Evolutionary conservation across 78 protist species (phyloP).

Genomic region (slime mould (Dictyostelium discoideum)): DNA sequence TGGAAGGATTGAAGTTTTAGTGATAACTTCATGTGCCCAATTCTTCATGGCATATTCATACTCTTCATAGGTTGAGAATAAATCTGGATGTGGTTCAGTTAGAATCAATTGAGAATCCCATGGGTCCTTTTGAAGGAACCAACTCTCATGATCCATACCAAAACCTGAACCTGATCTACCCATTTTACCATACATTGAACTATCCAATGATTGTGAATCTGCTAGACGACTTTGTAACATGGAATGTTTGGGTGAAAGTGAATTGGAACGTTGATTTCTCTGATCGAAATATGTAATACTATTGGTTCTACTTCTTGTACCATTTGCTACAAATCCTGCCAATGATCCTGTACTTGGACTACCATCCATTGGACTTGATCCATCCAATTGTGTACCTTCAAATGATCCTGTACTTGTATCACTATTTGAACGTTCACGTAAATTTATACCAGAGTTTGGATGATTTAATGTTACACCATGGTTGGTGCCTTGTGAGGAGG

Average conservation of each 20-base stretch:
- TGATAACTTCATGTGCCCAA: conserved; percentile 52
- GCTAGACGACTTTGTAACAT: conserved; percentile 18
- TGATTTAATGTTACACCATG: not conserved
- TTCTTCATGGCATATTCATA: conserved; percentile 67
- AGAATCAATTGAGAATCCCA: conserved; percentile 60
- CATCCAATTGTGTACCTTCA: conserved; percentile 40
- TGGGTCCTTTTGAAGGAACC: conserved; percentile 46
- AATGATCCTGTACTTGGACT: conserved; percentile 37
- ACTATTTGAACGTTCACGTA: conserved; percentile 33
- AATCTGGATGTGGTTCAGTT: conserved; percentile 54
- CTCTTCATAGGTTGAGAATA: conserved; percentile 54
- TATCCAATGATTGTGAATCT: conserved; percentile 10
- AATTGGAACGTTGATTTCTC: conserved; percentile 41
- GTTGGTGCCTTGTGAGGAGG: not conserved
- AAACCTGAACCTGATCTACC: not conserved
- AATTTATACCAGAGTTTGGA: not conserved
- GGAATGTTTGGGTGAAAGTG: conserved; percentile 68
- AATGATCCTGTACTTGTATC: conserved; percentile 71
- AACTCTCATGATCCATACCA: conserved; percentile 2
- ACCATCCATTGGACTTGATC: conserved; percentile 50
- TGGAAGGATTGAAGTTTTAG: conserved; percentile 31
- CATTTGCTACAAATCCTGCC: conserved; percentile 26
- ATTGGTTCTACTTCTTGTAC: conserved; percentile 46
- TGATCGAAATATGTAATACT: conserved; percentile 43
- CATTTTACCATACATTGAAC: conserved; percentile 17